Conservation (phyloP, 768 basidiomycete genomes). For the Phaeotremella skinneri region DNA sequence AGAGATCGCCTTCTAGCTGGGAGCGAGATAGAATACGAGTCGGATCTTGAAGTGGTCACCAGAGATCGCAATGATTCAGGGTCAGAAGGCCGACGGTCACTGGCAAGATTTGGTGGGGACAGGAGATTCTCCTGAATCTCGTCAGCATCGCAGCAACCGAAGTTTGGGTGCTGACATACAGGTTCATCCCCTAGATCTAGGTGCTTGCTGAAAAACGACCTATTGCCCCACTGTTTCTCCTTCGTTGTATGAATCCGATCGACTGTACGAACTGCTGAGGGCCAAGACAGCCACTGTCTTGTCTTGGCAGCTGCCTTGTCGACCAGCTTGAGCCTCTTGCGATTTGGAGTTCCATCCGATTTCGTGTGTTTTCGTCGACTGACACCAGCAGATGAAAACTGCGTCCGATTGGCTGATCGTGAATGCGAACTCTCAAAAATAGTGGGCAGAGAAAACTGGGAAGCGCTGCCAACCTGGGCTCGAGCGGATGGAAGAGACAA, state of each 20-base stretch:
- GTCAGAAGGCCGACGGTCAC: background rate
- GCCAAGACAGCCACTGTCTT: too few species aligned
- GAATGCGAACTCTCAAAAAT: background rate
- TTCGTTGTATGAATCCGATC: too few species aligned
- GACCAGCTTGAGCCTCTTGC: too few species aligned
- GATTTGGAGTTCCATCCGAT: too few species aligned
- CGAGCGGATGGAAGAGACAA: conserved; percentile 20
- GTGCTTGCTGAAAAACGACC: background rate
- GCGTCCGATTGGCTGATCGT: background rate
- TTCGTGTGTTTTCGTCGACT: background rate
- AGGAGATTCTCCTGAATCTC: background rate
- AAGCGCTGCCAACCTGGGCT: conserved; percentile 8
- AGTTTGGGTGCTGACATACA: background rate
- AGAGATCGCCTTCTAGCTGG: too few species aligned
- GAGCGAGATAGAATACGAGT: background rate
- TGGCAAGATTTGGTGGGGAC: background rate
- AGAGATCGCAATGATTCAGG: background rate
- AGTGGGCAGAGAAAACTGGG: conserved; percentile 20
- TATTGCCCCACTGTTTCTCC: background rate
- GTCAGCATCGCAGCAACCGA: background rate
- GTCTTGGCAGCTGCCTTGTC: too few species aligned
- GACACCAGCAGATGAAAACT: background rate
- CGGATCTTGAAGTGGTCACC: background rate
- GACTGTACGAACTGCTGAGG: too few species aligned
- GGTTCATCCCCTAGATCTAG: background rate